Evolutionary conservation across 805 yeast species (phyloP).

Genomic region (Lipomyces sp.): DNA sequence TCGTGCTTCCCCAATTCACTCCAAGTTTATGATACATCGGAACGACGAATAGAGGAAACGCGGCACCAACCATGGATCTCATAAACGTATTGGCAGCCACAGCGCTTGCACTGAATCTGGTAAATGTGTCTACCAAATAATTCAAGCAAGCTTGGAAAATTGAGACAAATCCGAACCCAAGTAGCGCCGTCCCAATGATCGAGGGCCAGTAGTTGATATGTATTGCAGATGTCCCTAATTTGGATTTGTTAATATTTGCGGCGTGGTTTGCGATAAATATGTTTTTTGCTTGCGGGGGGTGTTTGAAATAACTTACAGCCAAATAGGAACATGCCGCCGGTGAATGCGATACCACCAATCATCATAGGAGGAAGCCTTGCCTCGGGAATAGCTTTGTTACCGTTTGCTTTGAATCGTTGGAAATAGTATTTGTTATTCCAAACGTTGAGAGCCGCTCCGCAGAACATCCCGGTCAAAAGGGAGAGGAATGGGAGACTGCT

Average conservation of each 20-base stretch:
- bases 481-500: too few relatives aligned
- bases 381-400: too few relatives aligned
- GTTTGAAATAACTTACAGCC: slow-evolving; percentile 85
- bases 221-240: too few relatives aligned
- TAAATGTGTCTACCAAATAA: slow-evolving; percentile 51
- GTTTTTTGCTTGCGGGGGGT: too few relatives aligned
- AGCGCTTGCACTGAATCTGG: slow-evolving; percentile 70
- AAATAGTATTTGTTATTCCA: too few relatives aligned
- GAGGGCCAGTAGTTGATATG: slow-evolving; percentile 60
- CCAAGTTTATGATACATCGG: slow-evolving; percentile 62
- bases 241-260: too few relatives aligned
- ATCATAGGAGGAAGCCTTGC: slow-evolving; percentile 59
- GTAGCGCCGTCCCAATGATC: slow-evolving; percentile 58
- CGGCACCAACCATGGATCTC: slow-evolving; percentile 67
- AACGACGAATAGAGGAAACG: slow-evolving; percentile 62
- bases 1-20: slow-evolving; percentile 61
- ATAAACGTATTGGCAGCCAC: slow-evolving; percentile 70
- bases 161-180: slow-evolving; percentile 48
- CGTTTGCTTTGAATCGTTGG: too few relatives aligned
- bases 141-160: slow-evolving; percentile 51
- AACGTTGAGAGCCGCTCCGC: too few relatives aligned
- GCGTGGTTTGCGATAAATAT: too few relatives aligned
- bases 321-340: slow-evolving; percentile 66
- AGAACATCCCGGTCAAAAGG: too few relatives aligned
- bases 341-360: slow-evolving; percentile 56